A percentile compares a stretch with the other conserved stretches of the same genome.
phyloP scores from a whole-genome alignment of 768 basidiomycete genomes.

The Myochromella boudieri region DNA sequence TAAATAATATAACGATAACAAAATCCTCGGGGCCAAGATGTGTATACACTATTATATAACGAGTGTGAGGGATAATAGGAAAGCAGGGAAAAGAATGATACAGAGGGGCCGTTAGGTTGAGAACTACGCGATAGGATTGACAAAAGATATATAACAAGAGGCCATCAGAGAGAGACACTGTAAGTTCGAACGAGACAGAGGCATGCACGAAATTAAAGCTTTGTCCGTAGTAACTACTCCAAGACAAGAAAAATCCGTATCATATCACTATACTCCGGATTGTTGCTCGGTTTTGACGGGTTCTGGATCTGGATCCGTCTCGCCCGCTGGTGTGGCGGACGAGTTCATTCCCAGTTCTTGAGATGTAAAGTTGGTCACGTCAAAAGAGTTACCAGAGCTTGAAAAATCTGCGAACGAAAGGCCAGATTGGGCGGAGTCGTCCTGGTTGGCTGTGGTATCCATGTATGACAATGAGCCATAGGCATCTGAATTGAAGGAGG shows the following conservation, averaged over 20 bases:
- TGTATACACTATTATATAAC: slow-evolving; percentile 45
- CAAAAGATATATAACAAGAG: slow-evolving; percentile 19
- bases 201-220: slow-evolving; percentile 7
- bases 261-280: slow-evolving; percentile 33
- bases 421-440: slow-evolving; percentile 66
- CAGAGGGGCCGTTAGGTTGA: slow-evolving; percentile 10
- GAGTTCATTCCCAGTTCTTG: slow-evolving; percentile 65
- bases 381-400: slow-evolving; percentile 61
- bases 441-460: slow-evolving; percentile 65
- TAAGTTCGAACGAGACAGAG: slow-evolving; percentile 11
- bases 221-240: slow-evolving; percentile 11
- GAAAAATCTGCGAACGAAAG: slow-evolving; percentile 73
- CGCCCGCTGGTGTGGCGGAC: slow-evolving; percentile 51
- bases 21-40: slow-evolving; percentile 29
- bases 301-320: slow-evolving; percentile 63
- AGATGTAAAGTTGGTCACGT: slow-evolving; percentile 65
- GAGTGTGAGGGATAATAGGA: slow-evolving; percentile 27
- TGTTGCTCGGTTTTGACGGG: slow-evolving; percentile 65
- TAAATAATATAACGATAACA: slow-evolving; percentile 37
- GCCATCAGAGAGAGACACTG: slow-evolving; percentile 17
- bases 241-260: slow-evolving; percentile 20
- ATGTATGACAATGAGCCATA: slow-evolving; percentile 76
- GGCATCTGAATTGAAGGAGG: slow-evolving; percentile 64
- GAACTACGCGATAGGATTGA: slow-evolving; percentile 10
- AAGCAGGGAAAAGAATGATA: slow-evolving; percentile 25